Evolutionary conservation across 139 green algal genomes (phyloP).

Genomic region (Chlorella vulgaris): DNA sequence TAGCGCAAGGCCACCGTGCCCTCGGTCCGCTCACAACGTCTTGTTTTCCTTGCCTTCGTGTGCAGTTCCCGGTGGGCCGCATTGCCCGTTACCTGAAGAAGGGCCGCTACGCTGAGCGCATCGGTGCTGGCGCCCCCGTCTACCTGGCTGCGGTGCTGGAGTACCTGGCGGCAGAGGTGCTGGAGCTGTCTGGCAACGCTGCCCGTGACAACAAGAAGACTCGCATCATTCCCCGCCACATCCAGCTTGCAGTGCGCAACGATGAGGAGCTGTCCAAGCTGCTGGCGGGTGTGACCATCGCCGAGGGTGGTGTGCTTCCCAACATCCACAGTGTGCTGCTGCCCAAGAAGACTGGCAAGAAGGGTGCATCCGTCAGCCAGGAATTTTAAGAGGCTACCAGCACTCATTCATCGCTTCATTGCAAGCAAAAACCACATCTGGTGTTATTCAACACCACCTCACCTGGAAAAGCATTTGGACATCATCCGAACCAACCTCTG

Average conservation of each 20-base stretch:
- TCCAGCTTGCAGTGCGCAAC: constrained; percentile 92
- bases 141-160: constrained; percentile 84
- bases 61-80: constrained; percentile 90
- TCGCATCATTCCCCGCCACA: constrained; percentile 86
- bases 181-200: constrained; percentile 61
- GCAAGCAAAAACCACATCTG: background rate
- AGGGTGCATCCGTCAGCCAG: constrained; percentile 33
- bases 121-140: constrained; percentile 58
- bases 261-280: constrained; percentile 97
- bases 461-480: background rate
- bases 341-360: constrained; percentile 85
- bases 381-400: background rate
- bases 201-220: constrained; percentile 96
- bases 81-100: constrained; percentile 88
- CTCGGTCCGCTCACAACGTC: no score
- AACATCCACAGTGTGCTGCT: constrained; percentile 93
- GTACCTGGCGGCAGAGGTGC: constrained; percentile 83
- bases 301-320: constrained; percentile 81
- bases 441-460: constrained; percentile 20
- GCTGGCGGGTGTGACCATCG: constrained; percentile 81
- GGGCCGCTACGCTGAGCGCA: constrained; percentile 78
- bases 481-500: no score
- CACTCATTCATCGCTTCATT: background rate
- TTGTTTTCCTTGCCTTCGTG: no score
- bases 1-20: no score